Evolutionary conservation across 2,329 filamentous ascomycete genomes (phyloP).

Genomic region (Raffaelea albimanens): DNA sequence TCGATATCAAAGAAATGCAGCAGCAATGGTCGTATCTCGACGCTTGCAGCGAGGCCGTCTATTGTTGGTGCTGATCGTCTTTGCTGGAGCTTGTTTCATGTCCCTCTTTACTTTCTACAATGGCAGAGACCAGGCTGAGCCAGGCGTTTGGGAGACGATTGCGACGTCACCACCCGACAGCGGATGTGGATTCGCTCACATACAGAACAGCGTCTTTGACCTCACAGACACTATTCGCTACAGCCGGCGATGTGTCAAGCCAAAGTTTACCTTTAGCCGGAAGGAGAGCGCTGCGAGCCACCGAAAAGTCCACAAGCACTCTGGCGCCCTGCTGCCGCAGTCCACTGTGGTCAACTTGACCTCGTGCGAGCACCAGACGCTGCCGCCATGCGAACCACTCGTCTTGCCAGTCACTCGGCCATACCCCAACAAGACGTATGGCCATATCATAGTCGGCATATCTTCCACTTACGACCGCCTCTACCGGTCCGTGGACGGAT

Average conservation of each 20-base stretch:
- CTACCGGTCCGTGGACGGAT: constrained; percentile 37
- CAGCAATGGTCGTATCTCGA: neutral
- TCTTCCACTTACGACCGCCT: constrained; percentile 43
- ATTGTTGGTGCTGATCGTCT: neutral
- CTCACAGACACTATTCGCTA: constrained; percentile 34
- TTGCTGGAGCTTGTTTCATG: neutral
- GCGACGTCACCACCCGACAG: no score
- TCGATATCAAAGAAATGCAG: neutral
- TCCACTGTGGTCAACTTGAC: constrained; percentile 10
- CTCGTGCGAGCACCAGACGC: constrained; percentile 21
- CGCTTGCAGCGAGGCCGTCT: constrained; percentile 4
- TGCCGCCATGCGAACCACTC: constrained; percentile 21
- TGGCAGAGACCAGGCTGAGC: no score
- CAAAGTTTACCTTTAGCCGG: neutral
- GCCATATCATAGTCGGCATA: constrained; percentile 47
- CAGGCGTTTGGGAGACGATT: no score
- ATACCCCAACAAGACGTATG: constrained; percentile 31
- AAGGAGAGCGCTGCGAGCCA: neutral
- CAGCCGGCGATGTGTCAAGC: constrained; percentile 26
- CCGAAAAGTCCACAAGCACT: no score
- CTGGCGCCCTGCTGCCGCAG: neutral
- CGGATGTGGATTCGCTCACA: constrained; percentile 9
- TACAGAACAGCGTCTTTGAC: constrained; percentile 17
- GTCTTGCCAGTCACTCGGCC: constrained; percentile 35
- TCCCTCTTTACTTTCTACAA: no score